Base-by-base conservation (phyloP, 2,329 filamentous ascomycete genomes). In the Macroventuria anomochaeta region DNA sequence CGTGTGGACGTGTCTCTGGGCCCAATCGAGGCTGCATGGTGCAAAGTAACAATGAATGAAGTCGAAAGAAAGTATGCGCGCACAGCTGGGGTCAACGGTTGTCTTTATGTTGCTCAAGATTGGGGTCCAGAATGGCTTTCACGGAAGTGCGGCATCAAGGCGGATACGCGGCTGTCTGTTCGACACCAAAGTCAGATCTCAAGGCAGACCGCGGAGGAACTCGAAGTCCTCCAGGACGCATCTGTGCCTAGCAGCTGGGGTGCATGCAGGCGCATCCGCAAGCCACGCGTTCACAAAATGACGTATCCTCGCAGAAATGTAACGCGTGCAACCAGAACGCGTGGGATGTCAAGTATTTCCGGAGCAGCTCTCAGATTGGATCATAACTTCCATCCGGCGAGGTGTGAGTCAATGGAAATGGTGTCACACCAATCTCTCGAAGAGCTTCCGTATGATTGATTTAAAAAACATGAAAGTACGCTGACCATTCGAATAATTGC, bases 91-190 rank as follows among this genome's bases (percentile, higher is more conserved):
- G 42, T n/a, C 7, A 11, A 23, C 20, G 25, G 12, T 21, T 15
- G 21, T 46, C 46, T 55, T 29, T 50, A 44, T 36, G n/a, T 25
- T 11, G 5, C 5, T n/a, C 18, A 13, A 49, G 17, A n/a, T 36
- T 21, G 25, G 31, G 31, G 49, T 40, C 41, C 15, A 46, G 23
- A 46, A 36, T 40, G 42, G 10, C 12, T 21, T 10, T 38, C 17
- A 44, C 44, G 51, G 51, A 41, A 44, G 23, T 34, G 13, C 51
- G 51, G 51, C 51, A 54, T 21, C 20, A 17, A 39, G 8, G 37
- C 37, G 51, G 51, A 21, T 48, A 43, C 32, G 17, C 51, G 51
- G 51, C 38, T 48, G 17, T 43, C 28, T 43, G 2, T 13, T 39
- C 21, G 20, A 15, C 26, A 36, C 43, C 29, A 41, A 15, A 41